Evolutionary conservation across 164 flowering plant species (phyloP).

Genomic region (Dillenia turbinata): DNA sequence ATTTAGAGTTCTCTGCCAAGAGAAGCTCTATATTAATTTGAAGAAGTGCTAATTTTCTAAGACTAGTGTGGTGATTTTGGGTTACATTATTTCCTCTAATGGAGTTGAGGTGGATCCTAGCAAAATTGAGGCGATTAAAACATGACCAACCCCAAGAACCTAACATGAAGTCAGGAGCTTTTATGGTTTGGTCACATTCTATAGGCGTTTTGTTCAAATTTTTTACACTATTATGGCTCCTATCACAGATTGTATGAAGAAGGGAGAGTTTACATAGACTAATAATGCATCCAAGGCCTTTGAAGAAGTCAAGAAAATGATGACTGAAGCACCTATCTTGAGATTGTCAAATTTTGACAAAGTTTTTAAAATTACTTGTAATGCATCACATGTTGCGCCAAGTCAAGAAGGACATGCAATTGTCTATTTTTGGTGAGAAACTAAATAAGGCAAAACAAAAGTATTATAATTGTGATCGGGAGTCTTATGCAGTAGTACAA

Average conservation of each 20-base stretch:
- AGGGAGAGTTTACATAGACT: background rate
- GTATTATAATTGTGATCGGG: too few species aligned
- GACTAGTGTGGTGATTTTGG: background rate
- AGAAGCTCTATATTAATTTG: background rate
- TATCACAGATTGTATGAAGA: slow-evolving; percentile 5
- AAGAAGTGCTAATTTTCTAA: slow-evolving; percentile 6
- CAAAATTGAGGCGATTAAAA: too few species aligned
- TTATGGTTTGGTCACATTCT: slow-evolving; percentile 6
- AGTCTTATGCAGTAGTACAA: too few species aligned
- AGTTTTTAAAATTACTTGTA: background rate
- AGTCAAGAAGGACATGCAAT: background rate
- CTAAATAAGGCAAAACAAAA: background rate
- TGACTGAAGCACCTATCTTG: background rate
- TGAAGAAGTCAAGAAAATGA: background rate
- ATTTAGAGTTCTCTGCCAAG: background rate
- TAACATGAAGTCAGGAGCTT: background rate
- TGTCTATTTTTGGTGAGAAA: background rate
- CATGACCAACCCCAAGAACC: background rate
- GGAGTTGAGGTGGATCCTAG: slow-evolving; percentile 1
- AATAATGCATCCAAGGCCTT: background rate
- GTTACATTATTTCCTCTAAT: background rate
- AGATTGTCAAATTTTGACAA: background rate
- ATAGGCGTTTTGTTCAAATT: background rate
- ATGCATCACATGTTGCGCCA: background rate
- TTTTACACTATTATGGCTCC: slow-evolving; percentile 6